Evolutionary conservation across 352 stramenopile species (phyloP), one percentile per base, ranked within the genome.

Genomic region (Pythium biforme): DNA sequence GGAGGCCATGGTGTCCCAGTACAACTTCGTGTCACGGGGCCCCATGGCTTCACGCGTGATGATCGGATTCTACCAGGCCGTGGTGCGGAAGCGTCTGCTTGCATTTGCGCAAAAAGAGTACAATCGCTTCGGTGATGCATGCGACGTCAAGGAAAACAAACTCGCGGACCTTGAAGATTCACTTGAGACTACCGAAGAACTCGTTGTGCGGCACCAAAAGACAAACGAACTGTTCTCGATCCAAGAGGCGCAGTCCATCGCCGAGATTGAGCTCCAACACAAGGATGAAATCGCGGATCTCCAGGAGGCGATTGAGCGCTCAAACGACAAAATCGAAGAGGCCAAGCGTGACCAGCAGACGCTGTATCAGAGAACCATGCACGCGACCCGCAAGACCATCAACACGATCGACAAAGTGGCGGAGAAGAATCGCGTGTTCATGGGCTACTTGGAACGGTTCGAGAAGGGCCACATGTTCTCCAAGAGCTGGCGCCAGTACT

Each of bases 401-500:
- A 86, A 89, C 57, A 90, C 83, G 46, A 87, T 89, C 39, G 83
- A 89, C 57, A 74, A 86, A 45, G 79, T 92, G 14, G 68, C 77
- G 3, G 77, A 79, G 29, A 85, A 89, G 53, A 84, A 80, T 45
- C 80, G 83, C 20, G 62, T 88, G 39, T 83, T 83, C 17, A 79
- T 77, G 15, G 83, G 83, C 17, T 92, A 92, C 61, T 58, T 92
- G 41, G 82, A 92, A 54, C 78, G 83, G 12, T 92, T 86, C 52
- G 83, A 92, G 48, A 91, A 89, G 51, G 80, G 78, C 6, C 79
- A 79, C 54, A 49, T 89, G 46, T 92, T 92, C 55, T 83, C 77
- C 33, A 87, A 83, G 56, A 80, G 78, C 47, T 92, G 83, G 83
- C 80, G 80, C 20, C 83, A 92, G 71, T 92, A 89, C 60, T 92